A percentile compares a stretch with the other conserved stretches of the same genome.
Evolutionary conservation across 345 rosid species (phyloP).

Genomic region (Luvunga scandens): DNA sequence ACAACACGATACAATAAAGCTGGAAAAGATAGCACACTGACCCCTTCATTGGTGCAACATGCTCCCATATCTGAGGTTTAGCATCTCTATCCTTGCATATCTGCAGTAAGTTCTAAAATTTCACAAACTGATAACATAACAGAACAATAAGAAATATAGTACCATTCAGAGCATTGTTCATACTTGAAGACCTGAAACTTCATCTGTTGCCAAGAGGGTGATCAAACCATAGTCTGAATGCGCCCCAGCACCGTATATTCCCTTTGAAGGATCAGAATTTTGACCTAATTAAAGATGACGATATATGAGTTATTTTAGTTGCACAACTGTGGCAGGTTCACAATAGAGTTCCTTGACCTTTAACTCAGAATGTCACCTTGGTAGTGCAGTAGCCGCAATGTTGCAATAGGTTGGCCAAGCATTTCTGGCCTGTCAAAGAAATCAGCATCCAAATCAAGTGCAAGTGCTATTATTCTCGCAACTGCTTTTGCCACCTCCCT

Average conservation of each 20-base stretch:
- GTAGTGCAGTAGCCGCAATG: constrained; percentile 68
- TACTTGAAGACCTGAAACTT: constrained; percentile 77
- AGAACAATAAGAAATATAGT: neutral
- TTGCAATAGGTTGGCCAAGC: constrained; percentile 72
- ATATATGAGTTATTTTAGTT: neutral
- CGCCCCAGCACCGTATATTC: constrained; percentile 86
- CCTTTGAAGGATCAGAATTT: constrained; percentile 70
- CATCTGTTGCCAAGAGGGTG: constrained; percentile 84
- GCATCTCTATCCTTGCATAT: constrained; percentile 79
- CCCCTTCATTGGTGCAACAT: constrained; percentile 80
- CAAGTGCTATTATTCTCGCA: constrained; percentile 71
- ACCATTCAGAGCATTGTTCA: constrained; percentile 13
- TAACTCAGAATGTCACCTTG: constrained; percentile 39
- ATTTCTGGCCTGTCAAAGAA: constrained; percentile 76
- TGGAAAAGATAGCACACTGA: constrained; percentile 19
- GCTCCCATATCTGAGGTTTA: constrained; percentile 79
- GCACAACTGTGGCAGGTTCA: neutral
- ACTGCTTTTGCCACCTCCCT: constrained; percentile 62
- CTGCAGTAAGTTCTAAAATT: constrained; percentile 30
- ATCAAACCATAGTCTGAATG: constrained; percentile 88
- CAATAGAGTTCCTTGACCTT: neutral
- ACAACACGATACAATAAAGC: neutral
- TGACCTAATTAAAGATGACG: constrained; percentile 25
- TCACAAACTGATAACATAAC: neutral
- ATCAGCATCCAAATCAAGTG: constrained; percentile 62